phyloP scores from a whole-genome alignment of 2,329 filamentous ascomycete species.

The Aspergillus quadricinctus region DNA sequence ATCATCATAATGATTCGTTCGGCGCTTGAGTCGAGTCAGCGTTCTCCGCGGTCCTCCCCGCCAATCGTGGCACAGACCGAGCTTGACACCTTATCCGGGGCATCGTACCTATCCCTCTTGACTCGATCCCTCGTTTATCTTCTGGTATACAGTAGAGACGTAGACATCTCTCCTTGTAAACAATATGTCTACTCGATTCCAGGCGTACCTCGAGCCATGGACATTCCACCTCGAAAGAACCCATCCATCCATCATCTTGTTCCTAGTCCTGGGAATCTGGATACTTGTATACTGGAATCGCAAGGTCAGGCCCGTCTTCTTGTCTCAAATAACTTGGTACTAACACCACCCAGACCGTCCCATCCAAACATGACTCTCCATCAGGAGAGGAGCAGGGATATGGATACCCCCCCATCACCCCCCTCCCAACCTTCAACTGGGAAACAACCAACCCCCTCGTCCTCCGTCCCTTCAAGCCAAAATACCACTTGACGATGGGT shows the following conservation, averaged over 20 bases:
- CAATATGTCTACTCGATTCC: not conserved
- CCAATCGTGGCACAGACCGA: not conserved
- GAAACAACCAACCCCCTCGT: slow-evolving; percentile 48
- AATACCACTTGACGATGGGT: slow-evolving; percentile 63
- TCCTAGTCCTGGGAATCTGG: slow-evolving; percentile 5
- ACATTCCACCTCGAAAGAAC: slow-evolving; percentile 1
- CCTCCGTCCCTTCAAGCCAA: slow-evolving; percentile 56
- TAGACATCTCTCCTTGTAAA: not conserved
- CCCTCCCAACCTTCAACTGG: slow-evolving; percentile 50
- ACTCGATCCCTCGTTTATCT: not conserved
- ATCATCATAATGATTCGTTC: not conserved
- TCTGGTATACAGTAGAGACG: no score
- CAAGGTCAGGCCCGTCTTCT: not conserved
- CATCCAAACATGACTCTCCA: not conserved
- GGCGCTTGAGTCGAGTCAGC: not conserved
- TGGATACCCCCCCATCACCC: slow-evolving; percentile 27
- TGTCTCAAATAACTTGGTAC: not conserved
- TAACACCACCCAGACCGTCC: not conserved
- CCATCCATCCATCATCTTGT: not conserved
- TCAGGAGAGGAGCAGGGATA: no score
- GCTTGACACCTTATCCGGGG: not conserved
- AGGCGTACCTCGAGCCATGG: not conserved
- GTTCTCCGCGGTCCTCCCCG: not conserved
- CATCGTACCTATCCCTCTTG: not conserved
- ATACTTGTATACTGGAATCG: slow-evolving; percentile 9